Percentiles rank a stretch among this genome's conserved stretches.
Evolutionary conservation across 495 filamentous ascomycete genomes (phyloP).

Genomic region (Penicillium malachiteum): DNA sequence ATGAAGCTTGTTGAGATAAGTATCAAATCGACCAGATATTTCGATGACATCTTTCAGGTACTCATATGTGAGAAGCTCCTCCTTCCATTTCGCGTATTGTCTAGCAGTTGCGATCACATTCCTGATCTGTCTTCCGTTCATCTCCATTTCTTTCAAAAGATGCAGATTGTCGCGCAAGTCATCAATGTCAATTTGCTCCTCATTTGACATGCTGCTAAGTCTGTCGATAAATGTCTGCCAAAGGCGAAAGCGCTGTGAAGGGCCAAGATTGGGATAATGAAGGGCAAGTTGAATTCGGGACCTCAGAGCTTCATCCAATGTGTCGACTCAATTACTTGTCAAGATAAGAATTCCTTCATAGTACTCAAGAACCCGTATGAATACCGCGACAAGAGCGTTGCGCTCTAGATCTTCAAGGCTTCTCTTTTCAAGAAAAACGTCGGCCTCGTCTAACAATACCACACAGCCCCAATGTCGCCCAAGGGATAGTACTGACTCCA

Average conservation of each 20-base stretch:
- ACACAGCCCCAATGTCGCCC: conserved; percentile 48
- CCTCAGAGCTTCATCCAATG: conserved; percentile 50
- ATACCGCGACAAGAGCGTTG: conserved; percentile 53
- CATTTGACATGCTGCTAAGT: conserved; percentile 5
- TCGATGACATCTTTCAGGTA: conserved; percentile 22
- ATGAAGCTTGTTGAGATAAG: conserved; percentile 4
- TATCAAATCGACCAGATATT: conserved; percentile 14
- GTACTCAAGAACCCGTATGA: conserved; percentile 58
- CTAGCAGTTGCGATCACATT: conserved; percentile 26
- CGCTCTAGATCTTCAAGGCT: conserved; percentile 37
- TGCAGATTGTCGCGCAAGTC: conserved; percentile 13
- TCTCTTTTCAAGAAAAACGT: conserved; percentile 55
- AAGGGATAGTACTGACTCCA: conserved; percentile 39
- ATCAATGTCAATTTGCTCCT: conserved; percentile 5
- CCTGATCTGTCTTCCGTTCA: conserved; percentile 41
- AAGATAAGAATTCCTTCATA: conserved; percentile 45
- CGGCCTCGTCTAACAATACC: conserved; percentile 56
- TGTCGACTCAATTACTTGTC: conserved; percentile 44
- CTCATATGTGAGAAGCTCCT: conserved; percentile 12
- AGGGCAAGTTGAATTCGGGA: conserved; percentile 50
- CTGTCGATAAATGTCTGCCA: conserved; percentile 39
- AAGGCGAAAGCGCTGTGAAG: conserved; percentile 27
- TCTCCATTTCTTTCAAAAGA: conserved; percentile 17
- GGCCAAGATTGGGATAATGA: conserved; percentile 27
- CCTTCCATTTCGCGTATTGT: conserved; percentile 19